A percentile compares a stretch with the other conserved stretches of the same genome.
phyloP scores from a whole-genome alignment of 2,329 filamentous ascomycete species.

The Aotearoamyces nothofagi region DNA sequence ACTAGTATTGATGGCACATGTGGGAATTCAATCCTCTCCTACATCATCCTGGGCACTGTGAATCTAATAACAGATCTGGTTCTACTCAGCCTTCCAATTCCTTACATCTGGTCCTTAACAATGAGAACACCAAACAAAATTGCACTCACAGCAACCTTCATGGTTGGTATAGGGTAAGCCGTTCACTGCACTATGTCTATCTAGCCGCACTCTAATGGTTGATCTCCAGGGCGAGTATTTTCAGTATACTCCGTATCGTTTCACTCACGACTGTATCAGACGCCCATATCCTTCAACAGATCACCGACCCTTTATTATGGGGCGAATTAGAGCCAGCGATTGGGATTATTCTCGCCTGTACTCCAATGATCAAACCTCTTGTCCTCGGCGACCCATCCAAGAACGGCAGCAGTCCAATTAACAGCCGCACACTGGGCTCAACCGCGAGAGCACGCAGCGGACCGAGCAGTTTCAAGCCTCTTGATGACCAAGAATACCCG shows the following conservation, averaged over 20 bases:
- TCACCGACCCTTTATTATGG: background rate
- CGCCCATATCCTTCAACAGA: background rate
- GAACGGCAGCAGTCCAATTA: no score
- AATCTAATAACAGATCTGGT: constrained; percentile 30
- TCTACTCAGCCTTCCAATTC: constrained; percentile 30
- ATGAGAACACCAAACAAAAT: constrained; percentile 25
- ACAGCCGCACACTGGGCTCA: no score
- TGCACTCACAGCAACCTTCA: constrained; percentile 26
- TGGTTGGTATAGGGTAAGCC: constrained; percentile 27
- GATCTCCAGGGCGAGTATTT: background rate
- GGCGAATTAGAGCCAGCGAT: background rate
- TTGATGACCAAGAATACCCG: no score
- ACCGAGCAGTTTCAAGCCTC: no score
- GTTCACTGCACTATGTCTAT: no score
- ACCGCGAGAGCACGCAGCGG: no score
- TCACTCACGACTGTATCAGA: background rate
- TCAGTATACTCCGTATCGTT: background rate
- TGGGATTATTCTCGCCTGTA: constrained; percentile 1
- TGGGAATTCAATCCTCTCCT: constrained; percentile 22
- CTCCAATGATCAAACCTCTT: background rate
- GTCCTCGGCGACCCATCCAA: no score
- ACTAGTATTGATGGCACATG: constrained; percentile 18
- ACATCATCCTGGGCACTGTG: constrained; percentile 25
- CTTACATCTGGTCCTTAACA: constrained; percentile 29
- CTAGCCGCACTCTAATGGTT: no score